These are phyloP conservation scores for Protomyces arabidopsidicola DNA, from an alignment of 1,139 yeast genomes.

Conservation along the genomic window DNA sequence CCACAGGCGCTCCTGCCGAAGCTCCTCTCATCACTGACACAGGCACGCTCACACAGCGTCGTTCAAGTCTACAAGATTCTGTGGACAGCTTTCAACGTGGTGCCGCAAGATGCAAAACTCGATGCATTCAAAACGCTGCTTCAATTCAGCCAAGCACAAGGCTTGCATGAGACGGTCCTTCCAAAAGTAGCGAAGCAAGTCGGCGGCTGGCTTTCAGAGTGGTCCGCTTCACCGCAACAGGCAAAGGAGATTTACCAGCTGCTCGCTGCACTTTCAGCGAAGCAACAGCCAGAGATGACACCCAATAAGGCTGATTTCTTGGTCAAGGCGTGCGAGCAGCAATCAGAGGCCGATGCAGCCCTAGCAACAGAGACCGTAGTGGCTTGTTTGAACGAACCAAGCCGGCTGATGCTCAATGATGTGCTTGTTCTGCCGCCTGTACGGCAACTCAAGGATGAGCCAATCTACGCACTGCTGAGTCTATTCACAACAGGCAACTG, in stretches of 20 bases:
- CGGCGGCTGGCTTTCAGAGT: constrained; percentile 42
- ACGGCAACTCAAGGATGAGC: constrained; percentile 34
- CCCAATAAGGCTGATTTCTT: neutral
- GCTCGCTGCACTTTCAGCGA: constrained; percentile 36
- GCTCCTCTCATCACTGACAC: constrained; percentile 37
- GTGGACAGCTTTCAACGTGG: constrained; percentile 44
- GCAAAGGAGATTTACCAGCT: constrained; percentile 36
- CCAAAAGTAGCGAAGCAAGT: constrained; percentile 41
- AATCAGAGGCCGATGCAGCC: constrained; percentile 15
- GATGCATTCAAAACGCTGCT: constrained; percentile 41
- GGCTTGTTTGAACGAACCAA: constrained; percentile 33
- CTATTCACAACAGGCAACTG: constrained; percentile 41
- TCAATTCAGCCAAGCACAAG: constrained; percentile 39
- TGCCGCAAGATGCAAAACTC: constrained; percentile 38
- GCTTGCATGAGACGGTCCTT: constrained; percentile 39
- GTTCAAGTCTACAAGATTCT: constrained; percentile 37
- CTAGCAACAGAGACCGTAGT: constrained; percentile 32
- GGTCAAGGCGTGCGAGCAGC: constrained; percentile 26
- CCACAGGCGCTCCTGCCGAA: constrained; percentile 39
- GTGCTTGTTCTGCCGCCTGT: constrained; percentile 40
- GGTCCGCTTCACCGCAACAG: constrained; percentile 39
- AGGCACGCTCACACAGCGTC: constrained; percentile 35
- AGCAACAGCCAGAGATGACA: constrained; percentile 28
- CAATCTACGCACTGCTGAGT: constrained; percentile 37
- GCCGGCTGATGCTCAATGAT: constrained; percentile 39